These are phyloP conservation scores for Diaporthe amygdali DNA, from an alignment of 2,329 filamentous ascomycete species.

Conservation along the genomic window DNA sequence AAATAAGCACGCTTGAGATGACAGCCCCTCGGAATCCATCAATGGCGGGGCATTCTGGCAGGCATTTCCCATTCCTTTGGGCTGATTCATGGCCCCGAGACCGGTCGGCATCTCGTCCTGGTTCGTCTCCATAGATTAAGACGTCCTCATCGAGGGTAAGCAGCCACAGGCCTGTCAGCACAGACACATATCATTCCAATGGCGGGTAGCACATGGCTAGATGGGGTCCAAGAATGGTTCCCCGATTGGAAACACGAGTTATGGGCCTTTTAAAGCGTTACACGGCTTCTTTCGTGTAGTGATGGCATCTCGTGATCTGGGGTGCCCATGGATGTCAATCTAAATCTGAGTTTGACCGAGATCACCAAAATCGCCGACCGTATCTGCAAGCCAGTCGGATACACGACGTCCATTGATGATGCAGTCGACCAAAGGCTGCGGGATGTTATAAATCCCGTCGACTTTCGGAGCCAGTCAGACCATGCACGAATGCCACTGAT, in stretches of 20 bases:
- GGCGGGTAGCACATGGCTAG: background rate
- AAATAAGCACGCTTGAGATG: background rate
- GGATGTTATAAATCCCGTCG: background rate
- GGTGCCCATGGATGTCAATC: background rate
- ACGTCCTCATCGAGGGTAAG: background rate
- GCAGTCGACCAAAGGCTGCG: background rate
- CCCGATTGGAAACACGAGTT: background rate
- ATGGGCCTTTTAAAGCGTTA: background rate
- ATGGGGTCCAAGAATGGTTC: background rate
- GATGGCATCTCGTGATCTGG: constrained; percentile 4
- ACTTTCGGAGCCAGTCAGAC: background rate
- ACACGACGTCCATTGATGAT: background rate
- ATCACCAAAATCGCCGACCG: background rate
- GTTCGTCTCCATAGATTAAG: background rate
- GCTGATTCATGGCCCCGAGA: background rate
- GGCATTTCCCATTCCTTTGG: background rate
- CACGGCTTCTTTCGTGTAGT: background rate
- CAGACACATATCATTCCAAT: background rate
- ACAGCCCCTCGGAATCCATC: background rate
- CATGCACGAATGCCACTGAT: background rate
- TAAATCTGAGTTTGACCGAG: constrained; percentile 1
- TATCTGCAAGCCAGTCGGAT: background rate
- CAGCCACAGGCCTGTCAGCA: background rate
- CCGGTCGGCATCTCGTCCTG: background rate
- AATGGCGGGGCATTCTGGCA: background rate